Evolutionary conservation across 805 yeast species (phyloP), one percentile per base, ranked within the genome.

Genomic region (Sporopachydermia quercuum): DNA sequence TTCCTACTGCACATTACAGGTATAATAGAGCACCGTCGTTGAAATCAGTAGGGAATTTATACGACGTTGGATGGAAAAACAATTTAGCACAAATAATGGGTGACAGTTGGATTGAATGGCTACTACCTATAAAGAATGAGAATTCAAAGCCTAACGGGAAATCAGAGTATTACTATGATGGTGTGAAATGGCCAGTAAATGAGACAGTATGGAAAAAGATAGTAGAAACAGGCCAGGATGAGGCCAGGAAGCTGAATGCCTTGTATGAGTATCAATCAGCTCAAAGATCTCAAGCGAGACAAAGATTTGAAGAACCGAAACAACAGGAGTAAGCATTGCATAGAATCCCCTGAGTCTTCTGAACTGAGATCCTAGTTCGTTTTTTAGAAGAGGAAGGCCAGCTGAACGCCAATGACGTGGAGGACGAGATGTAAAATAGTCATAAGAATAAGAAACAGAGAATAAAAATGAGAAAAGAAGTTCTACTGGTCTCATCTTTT

Each of bases 21-120:
- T 66, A 63, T 49, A 54, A 68, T 5, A 56, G 53, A 39, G 57
- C 63, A 51, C 78, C 65, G 30, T 59, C 51, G 37, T 57, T 74
- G 8, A 53, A 60, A 38, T 55, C 61, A 4, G 46, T 66, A 4
- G 85, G 79, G 1, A 83, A 89, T 55, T 62, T 84, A 3, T 91
- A 76, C 57, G 84, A 87, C 56, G 52, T 89, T 33, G 96, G 96
- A 0, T 45, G 50, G 37, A 50, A 37, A 19, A 53, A 56, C 4
- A 91, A 91, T 54, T 77, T 86, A 82, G 45, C 52, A 15, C 61
- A 68, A 4, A 71, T 83, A 1, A 79, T 89, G 93, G 98, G 98
- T 0, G 44, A 55, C 2, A 55, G 60, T 1, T 67, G 75, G 71
- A 37, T 45, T 4, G 75, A 76, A 44, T 86, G 96, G 96, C 37